Evolutionary conservation across 2,329 filamentous ascomycete genomes (phyloP).

Genomic region (Fusarium sp.): DNA sequence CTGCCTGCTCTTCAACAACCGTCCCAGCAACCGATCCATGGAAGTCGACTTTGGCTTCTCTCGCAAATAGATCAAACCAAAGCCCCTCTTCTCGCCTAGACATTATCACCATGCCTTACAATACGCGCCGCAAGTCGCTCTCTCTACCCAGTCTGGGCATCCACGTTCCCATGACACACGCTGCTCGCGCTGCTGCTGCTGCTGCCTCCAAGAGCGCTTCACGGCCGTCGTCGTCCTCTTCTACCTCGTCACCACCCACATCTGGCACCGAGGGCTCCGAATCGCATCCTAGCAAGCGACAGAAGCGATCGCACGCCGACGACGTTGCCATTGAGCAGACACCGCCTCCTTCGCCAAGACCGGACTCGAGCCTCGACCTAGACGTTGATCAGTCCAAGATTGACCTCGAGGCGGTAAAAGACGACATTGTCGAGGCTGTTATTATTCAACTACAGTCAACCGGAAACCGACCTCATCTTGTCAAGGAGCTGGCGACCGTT

Average conservation of each 20-base stretch:
- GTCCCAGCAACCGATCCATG: constrained; percentile 20
- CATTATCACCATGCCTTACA: constrained; percentile 79
- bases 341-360: constrained; percentile 61
- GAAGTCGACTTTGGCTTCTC: constrained; percentile 27
- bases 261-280: constrained; percentile 46
- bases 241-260: constrained; percentile 46
- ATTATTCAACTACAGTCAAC: constrained; percentile 90
- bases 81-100: constrained; percentile 14
- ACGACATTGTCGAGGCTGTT: constrained; percentile 93
- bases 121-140: constrained; percentile 95
- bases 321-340: constrained; percentile 83
- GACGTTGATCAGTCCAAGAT: constrained; percentile 44
- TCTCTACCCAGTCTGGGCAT: constrained; percentile 94
- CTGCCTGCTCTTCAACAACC: constrained; percentile 22
- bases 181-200: constrained; percentile 65
- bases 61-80: constrained; percentile 23
- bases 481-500: constrained; percentile 90
- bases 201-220: constrained; percentile 56
- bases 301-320: constrained; percentile 86
- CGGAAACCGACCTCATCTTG: constrained; percentile 90
- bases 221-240: constrained; percentile 42
- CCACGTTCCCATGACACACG: constrained; percentile 77
- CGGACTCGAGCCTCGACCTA: constrained; percentile 43
- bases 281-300: constrained; percentile 68
- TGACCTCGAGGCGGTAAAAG: constrained; percentile 86